Evolutionary conservation across 2,329 filamentous ascomycete genomes (phyloP), one percentile per base, ranked within the genome.

Genomic region (Shiraia sp.): DNA sequence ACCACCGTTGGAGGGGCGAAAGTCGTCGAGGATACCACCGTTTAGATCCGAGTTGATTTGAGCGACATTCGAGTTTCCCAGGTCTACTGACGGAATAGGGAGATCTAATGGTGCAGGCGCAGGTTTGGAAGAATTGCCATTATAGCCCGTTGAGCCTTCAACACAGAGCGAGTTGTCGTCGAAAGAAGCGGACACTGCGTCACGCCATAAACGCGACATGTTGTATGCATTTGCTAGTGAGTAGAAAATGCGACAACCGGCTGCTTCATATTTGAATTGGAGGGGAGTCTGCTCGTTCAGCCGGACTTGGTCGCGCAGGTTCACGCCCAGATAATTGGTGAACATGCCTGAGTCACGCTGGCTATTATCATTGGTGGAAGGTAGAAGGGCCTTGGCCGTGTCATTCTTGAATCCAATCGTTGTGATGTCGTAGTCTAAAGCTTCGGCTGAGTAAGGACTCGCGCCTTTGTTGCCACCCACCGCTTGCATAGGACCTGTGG

Each of bases 401-500:
- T 5, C 12, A 12, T 39, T 27, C n/a, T 61, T 53, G 13, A 53
- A 36, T 7, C 8, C 34, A 10, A 30, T 23, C 36, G 13, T 25
- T 17, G 15, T 29, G 9, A 68, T 51, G 26, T 61, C 52, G 65
- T 65, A n/a, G 61, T 70, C 16, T 54, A 66, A 34, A 55, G 62
- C 32, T 68, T 69, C 41, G 57, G 51, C 51, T 25, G 47, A 47
- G 43, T 56, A 59, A 2, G 72, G 59, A 43, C 71, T 62, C 0
- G 68, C 63, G 13, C 83, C 83, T 45, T 82, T 80, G 24, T 77
- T 76, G 12, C 83, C 84, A 10, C 81, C 78, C 12, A 36, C 49
- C 14, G 49, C 41, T 46, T 50, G 49, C 42, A 53, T 53, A 0
- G 76, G 74, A 0, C 64, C 66, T 0, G 69, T 55, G 4, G 65